Conservation (phyloP, 768 basidiomycete genomes). For the Tricholoma flavovirens region DNA sequence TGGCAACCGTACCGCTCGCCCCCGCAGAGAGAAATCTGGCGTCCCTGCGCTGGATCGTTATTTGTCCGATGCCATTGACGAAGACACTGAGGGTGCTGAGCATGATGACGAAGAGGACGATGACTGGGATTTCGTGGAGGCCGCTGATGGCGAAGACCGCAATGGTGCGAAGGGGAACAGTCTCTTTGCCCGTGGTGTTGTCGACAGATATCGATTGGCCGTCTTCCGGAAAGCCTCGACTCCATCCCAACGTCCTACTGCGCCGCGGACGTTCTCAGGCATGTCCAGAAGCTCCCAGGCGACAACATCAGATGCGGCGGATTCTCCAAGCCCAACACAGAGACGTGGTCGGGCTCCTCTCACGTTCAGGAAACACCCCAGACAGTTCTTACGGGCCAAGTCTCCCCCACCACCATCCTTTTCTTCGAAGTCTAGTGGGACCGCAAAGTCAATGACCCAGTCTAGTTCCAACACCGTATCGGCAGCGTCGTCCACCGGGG, state of each 20-base stretch:
- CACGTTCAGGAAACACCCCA: conserved; percentile 66
- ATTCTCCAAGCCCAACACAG: conserved; percentile 45
- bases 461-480: conserved; percentile 47
- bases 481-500: conserved; percentile 34
- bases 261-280: conserved; percentile 49
- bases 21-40: conserved; percentile 76
- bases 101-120: conserved; percentile 67
- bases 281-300: conserved; percentile 51
- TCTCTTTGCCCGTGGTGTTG: conserved; percentile 86
- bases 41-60: conserved; percentile 75
- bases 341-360: conserved; percentile 61
- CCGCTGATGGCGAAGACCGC: conserved; percentile 73
- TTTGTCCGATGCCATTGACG: conserved; percentile 49
- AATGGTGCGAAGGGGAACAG: conserved; percentile 78
- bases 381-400: conserved; percentile 68
- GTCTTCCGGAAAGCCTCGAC: conserved; percentile 83
- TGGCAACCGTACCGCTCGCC: conserved; percentile 24
- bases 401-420: conserved; percentile 50
- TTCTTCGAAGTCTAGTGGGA: conserved; percentile 35
- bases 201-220: conserved; percentile 79
- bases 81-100: conserved; percentile 40
- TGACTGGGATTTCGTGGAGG: conserved; percentile 90
- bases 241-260: conserved; percentile 39
- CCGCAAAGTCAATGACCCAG: conserved; percentile 28
- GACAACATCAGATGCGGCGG: conserved; percentile 31